Evolutionary conservation across 176 grass and related monocot species (phyloP), one percentile per base, ranked within the genome.

Genomic region (Avena atlantica): DNA sequence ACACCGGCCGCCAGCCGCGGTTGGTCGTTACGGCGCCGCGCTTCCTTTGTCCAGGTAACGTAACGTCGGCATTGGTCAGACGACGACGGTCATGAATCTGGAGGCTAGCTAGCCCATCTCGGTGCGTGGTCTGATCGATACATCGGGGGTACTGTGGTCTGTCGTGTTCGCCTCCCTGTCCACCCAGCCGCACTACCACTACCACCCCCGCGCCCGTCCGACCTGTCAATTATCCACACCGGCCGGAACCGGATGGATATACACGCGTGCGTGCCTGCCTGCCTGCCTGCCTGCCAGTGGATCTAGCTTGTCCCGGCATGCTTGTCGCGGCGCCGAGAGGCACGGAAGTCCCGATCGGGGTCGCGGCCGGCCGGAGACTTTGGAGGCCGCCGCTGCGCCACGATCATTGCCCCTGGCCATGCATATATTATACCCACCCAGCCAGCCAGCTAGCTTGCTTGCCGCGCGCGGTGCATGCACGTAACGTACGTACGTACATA

Each of bases 381-480:
- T 13, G 76, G 85, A 84, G 58, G 81, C 76, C 27, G 68, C 69
- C 27, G 81, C 69, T 70, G 68, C 59, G 89, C 85, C 89, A 88
- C 81, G 55, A 82, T 67, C 68, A 76, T 74, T 52, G 80, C 21
- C 81, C 69, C 75, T 27, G 74, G 49, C 64, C 80, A 59, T 47
- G 45, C 45, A 47, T 59, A 20, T 29, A 29, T 2, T 29, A 29
- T 29, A 29, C 27, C 27, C 19, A 52, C 40, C 62, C 44, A 10
- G 59, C n/a, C 11, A 61, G 8, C 8, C 9, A 60, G 59, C 59
- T 0, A 8, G 19, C 6, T 25, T n/a, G 70, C 68, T 17, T 40
- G 70, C 68, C 2, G 42, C 42, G 70, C 84, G 2, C 24, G 83
- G 27, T 9, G 73, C 70, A 42, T 8, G 70, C 56, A 29, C 55